Conservation (phyloP, 352 stramenopile species). For the Saprolegnia diclina region DNA sequence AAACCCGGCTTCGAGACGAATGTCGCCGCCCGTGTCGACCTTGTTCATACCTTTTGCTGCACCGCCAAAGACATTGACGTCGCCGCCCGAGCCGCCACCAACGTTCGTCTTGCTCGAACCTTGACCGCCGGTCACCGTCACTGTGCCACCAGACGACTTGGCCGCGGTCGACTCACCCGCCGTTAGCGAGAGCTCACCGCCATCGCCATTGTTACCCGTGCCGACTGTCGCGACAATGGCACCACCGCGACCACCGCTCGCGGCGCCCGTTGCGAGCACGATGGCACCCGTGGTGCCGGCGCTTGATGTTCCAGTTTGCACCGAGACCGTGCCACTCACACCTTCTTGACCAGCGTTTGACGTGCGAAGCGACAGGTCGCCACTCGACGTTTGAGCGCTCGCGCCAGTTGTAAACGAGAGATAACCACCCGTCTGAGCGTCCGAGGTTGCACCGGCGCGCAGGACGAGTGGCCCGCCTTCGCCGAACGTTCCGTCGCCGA, state of each 20-base stretch:
- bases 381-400: slow-evolving; percentile 57
- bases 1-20: slow-evolving; percentile 70
- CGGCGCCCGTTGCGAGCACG: slow-evolving; percentile 45
- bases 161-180: slow-evolving; percentile 49
- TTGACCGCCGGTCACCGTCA: slow-evolving; percentile 63
- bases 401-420: slow-evolving; percentile 52
- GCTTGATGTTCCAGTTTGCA: slow-evolving; percentile 54
- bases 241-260: slow-evolving; percentile 56
- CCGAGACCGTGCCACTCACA: slow-evolving; percentile 48
- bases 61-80: slow-evolving; percentile 78
- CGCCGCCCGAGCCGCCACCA: slow-evolving; percentile 81
- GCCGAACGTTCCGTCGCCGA: slow-evolving; percentile 22
- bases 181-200: slow-evolving; percentile 60
- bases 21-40: slow-evolving; percentile 60
- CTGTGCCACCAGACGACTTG: slow-evolving; percentile 39
- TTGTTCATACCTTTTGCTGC: slow-evolving; percentile 60
- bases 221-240: slow-evolving; percentile 48
- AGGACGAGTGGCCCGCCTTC: slow-evolving; percentile 76
- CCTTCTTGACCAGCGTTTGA: slow-evolving; percentile 51
- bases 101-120: slow-evolving; percentile 53
- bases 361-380: slow-evolving; percentile 56
- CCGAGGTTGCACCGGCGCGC: slow-evolving; percentile 58
- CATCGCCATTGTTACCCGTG: slow-evolving; percentile 45
- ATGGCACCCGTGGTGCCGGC: slow-evolving; percentile 49
- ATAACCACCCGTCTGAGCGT: slow-evolving; percentile 61